Evolutionary conservation across 345 rosid genomes (phyloP).

Genomic region (Rhodamnia argentea): DNA sequence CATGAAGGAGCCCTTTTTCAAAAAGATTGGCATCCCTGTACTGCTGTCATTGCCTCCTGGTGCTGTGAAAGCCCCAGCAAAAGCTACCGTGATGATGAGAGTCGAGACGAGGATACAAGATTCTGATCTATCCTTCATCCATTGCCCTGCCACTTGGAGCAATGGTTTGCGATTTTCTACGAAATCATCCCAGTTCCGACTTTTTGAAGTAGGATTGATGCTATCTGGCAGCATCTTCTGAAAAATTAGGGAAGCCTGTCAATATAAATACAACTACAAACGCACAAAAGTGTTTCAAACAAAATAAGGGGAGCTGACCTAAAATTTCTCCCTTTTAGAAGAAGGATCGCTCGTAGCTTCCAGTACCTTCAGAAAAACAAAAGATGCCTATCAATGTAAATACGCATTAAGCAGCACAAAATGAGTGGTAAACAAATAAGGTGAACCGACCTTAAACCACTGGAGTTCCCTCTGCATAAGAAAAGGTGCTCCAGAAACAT

Average conservation of each 20-base stretch:
- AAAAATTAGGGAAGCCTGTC: not conserved
- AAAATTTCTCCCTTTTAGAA: not conserved
- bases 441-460: not conserved
- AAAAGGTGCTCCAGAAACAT: not conserved
- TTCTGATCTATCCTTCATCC: not conserved
- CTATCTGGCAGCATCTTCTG: not conserved
- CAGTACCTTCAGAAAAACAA: not conserved
- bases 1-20: accelerated
- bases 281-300: not conserved
- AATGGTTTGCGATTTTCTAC: accelerated
- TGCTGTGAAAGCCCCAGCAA: not conserved
- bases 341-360: not conserved
- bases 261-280: not conserved
- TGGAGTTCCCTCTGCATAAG: not conserved
- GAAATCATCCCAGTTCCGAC: not conserved
- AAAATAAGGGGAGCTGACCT: not conserved
- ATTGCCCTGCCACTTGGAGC: not conserved
- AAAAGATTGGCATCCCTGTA: accelerated
- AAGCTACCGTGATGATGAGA: not conserved
- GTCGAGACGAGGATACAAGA: not conserved
- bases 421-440: not conserved
- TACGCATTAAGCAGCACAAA: not conserved
- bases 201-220: not conserved
- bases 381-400: not conserved
- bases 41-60: not conserved